Conservation (phyloP, 805 yeast genomes). For the Blastobotrys terrestris region DNA sequence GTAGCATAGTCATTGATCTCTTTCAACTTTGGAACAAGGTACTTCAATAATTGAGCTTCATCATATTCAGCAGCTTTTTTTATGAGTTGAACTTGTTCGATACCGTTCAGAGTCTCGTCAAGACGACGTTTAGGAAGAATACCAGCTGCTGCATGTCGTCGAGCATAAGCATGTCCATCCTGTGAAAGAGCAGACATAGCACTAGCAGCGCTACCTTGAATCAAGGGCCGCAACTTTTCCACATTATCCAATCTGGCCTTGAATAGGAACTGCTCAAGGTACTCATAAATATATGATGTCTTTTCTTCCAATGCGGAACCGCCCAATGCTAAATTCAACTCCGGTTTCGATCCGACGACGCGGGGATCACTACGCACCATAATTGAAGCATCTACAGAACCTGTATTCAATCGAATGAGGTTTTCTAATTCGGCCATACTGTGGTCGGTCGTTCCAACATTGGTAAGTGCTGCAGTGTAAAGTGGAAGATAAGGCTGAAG, state of each 20-base stretch:
- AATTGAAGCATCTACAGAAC: constrained; percentile 68
- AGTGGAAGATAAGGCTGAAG: constrained; percentile 67
- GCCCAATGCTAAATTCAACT: constrained; percentile 47
- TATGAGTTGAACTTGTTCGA: constrained; percentile 68
- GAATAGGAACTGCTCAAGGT: constrained; percentile 63
- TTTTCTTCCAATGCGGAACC: constrained; percentile 71
- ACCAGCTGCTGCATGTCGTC: constrained; percentile 55
- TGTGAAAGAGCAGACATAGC: constrained; percentile 77
- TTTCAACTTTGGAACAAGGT: constrained; percentile 56
- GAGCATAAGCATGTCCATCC: constrained; percentile 81
- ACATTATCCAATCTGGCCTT: constrained; percentile 62
- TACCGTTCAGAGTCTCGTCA: constrained; percentile 62
- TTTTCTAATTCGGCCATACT: constrained; percentile 80
- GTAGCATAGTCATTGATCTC: constrained; percentile 24
- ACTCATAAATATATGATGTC: constrained; percentile 49
- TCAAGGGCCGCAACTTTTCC: constrained; percentile 64
- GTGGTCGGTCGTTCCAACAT: constrained; percentile 71
- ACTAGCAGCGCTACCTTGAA: constrained; percentile 69
- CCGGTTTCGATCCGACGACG: constrained; percentile 35
- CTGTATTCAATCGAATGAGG: constrained; percentile 73
- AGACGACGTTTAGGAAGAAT: constrained; percentile 56
- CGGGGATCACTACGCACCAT: constrained; percentile 35
- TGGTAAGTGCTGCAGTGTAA: constrained; percentile 73
- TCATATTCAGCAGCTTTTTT: constrained; percentile 46
- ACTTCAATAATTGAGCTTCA: constrained; percentile 46